Base-by-base conservation (phyloP, 768 basidiomycete genomes). In the Phlegmacium glaucopus region DNA sequence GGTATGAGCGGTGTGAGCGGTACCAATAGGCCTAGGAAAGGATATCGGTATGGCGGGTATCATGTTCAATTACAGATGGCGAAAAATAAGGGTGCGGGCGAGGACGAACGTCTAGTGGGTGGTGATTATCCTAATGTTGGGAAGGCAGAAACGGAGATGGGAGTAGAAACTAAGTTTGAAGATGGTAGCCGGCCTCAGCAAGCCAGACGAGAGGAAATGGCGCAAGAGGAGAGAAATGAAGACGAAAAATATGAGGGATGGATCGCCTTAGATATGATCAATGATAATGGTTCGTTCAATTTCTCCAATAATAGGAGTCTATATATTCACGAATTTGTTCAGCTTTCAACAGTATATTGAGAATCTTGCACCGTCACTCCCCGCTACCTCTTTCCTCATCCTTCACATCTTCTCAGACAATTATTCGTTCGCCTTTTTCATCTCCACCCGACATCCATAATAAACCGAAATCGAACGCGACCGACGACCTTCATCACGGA, bases 291-390 rank as follows among this genome's bases (percentile, higher is more conserved):
- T 74, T 45, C 29, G 57, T 52, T n/a, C 32, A 11, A 10, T 34
- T n/a, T 35, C 25, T 37, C 56, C n/a, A n/a, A n/a, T n/a, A n/a
- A n/a, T n/a, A n/a, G n/a, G n/a, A n/a, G n/a, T n/a, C n/a, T n/a
- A n/a, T 22, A 22, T 22, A 22, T 22, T 22, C 22, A 22, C 5
- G 22, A 22, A 22, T 22, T 32, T 46, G 34, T 39, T 9, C 51
- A 82, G 77, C 77, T 4, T 76, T 69, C 58, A 64, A 66, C 35
- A 77, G 70, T 32, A 67, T 80, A n/a, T 66, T 79, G 3, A 77
- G 77, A 15, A 70, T 80, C 29, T 68, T 80, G 12, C 79, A 82
- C 51, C 71, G 78, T 3, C 69, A 75, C 15, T 59, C 66, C 11
- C 55, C 61, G 0, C 54, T 61, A 12, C 60, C 61, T 0, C 59